phyloP scores from a whole-genome alignment of 441 rosid species.

The Eruca vesicaria region DNA sequence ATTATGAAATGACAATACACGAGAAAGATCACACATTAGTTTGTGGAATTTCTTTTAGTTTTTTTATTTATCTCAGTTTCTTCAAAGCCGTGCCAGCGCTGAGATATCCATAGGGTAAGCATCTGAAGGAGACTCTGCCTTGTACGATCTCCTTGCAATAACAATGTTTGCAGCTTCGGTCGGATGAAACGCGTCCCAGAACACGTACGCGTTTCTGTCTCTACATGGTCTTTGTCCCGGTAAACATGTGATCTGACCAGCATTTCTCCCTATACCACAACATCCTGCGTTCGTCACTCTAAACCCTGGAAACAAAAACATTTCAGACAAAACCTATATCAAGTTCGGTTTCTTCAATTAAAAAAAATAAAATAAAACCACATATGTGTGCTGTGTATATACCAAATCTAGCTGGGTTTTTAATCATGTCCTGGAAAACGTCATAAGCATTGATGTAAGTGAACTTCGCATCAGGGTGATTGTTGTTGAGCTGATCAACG shows the following conservation, averaged over 20 bases:
- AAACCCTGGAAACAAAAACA: constrained; percentile 49
- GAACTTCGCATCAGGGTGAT: constrained; percentile 46
- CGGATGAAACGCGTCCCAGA: constrained; percentile 94
- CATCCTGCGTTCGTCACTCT: constrained; percentile 8
- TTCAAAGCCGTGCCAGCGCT: constrained; percentile 42
- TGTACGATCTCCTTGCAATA: constrained; percentile 68
- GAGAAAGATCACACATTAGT: constrained; percentile 7
- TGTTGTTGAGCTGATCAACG: constrained; percentile 40
- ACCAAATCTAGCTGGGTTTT: constrained; percentile 56
- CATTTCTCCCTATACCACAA: constrained; percentile 93
- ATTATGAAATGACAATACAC: constrained; percentile 8
- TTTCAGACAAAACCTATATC: neutral
- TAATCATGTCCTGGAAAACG: constrained; percentile 48
- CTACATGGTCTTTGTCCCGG: constrained; percentile 73
- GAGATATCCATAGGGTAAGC: constrained; percentile 73
- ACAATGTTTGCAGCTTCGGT: constrained; percentile 63
- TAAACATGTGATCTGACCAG: constrained; percentile 85
- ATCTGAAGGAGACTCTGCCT: constrained; percentile 63
- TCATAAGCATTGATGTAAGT: constrained; percentile 38
- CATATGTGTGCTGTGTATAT: neutral
- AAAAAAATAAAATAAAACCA: neutral
- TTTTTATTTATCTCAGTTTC: neutral
- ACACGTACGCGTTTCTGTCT: constrained; percentile 57
- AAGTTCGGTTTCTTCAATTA: neutral
- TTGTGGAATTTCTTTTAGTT: neutral